Base-by-base conservation (phyloP, 2,329 filamentous ascomycete genomes). In the Teratosphaeria nubilosa region DNA sequence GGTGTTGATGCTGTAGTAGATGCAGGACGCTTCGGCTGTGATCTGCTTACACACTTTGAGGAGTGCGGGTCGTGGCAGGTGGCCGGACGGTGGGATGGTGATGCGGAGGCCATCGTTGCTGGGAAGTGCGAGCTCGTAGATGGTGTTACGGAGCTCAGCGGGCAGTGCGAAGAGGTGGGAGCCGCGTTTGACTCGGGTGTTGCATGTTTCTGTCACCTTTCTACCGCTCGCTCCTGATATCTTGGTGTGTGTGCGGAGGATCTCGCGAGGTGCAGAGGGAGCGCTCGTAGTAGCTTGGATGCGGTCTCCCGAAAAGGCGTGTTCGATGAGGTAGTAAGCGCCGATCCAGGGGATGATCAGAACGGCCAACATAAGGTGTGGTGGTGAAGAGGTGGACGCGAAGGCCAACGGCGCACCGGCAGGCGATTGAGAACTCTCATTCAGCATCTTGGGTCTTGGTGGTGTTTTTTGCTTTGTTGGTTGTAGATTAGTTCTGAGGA, bases 61-160 rank as follows among this genome's bases (percentile, higher is more conserved):
- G n/a, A 55, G 22, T 2, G 54, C 20, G 13, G 54, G 54, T 3
- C 30, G 32, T 2, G 10, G 24, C 20, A 55, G 32, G 2, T 55
- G 37, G 16, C 54, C 54, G 20, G 20, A 45, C 20, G 25, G 16
- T 16, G 54, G 54, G 22, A 55, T 55, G 32, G 24, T 22, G 24
- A 55, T 45, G 16, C 41, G 16, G n/a, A 14, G 13, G 16, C 11
- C 11, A 3, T 45, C 31, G 20, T n/a, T 13, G 2, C 5, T 16
- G 9, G 22, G 13, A 11, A 56, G 34, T 7, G 16, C 50, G 10
- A 51, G 31, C 14, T 37, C 48, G 27, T 57, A 53, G 20, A 57
- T 57, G 50, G 27, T 41, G 50, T 57, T 57, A 14, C 55, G 55
- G 27, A 57, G 48, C 30, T 54, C 41, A 34, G 56, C 37, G 41